Evolutionary conservation across 2,329 filamentous ascomycete species (phyloP), one percentile per base, ranked within the genome.

Genomic region (Verticillium klebahnii): DNA sequence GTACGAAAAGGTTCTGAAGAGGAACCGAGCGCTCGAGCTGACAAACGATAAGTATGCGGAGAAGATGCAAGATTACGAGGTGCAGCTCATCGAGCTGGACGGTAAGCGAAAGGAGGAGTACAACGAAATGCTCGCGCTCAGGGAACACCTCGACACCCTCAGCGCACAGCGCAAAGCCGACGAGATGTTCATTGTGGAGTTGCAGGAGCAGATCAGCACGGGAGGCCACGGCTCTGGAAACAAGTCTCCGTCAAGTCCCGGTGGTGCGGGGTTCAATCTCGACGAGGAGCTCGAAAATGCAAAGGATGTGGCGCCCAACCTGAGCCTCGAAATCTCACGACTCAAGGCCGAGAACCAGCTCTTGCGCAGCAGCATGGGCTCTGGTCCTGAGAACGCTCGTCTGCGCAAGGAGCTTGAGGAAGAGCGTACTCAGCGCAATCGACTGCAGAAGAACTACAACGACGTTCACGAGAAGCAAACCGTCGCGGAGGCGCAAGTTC

Each of bases 291-390:
- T 89, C 5, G 81, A 84, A 59, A 78, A 78, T 62, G 80, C 81
- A 29, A 70, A 71, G 50, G 75, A 77, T 62, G 74, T 77, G 6
- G 73, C 74, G 14, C 69, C 73, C 12, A 78, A 77, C 60, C 73
- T 83, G 57, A 77, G 78, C 12, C 72, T 85, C 19, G 83, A 86
- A 68, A 70, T 86, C 25, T 84, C 84, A 34, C 81, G 86, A 37
- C 75, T 89, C 57, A 85, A 83, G 69, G 83, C 86, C 6, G 87
- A 89, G 71, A 88, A 87, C 67, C 80, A 82, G 39, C 71, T 88
- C 8, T 74, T 89, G 14, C 82, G 82, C 63, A 83, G 79, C 64
- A 85, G 80, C 58, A 76, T 85, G 59, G 80, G 80, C 11, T 81
- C 81, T 8, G 80, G 80, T 8, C 81, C 82, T 1, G 84, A 86